Base-by-base conservation (phyloP, 352 stramenopile species). In the Phytophthora ohioensis region DNA sequence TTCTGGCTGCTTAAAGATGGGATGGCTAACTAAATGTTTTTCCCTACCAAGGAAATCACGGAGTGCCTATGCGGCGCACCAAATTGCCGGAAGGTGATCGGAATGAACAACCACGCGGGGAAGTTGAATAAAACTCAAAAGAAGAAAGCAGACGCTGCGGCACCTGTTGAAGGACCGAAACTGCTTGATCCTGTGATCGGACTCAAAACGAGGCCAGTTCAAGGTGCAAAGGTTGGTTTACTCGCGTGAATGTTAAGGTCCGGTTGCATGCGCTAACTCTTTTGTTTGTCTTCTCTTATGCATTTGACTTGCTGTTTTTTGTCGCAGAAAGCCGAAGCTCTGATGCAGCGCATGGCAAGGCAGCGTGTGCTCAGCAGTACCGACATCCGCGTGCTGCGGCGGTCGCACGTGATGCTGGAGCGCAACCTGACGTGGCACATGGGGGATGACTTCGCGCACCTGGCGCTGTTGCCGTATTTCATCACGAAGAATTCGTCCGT, bases 71-170 rank as follows among this genome's bases (percentile, higher is more conserved):
- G 87, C 41, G 84, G 76, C 1, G 63, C 85, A 2, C 17, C 55
- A 1, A 88, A 91, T 56, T 94, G 87, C 60, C 85, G 87, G n/a
- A 82, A 88, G 15, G 79, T 87, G 39, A 91, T 94, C 21, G 85
- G 85, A 30, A 79, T 80, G 58, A 94, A 94, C 67, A 94, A 92
- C 62, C 75, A 73, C 36, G 70, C 65, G 9, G 42, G 41, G 5
- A 91, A 87, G 46, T 53, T 42, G 42, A 69, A 52, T 15, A 75
- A 66, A 30, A 45, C 47, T 1, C 57, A 59, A 13, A 79, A 76
- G 36, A 80, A 64, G 11, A 67, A 54, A 34, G n/a, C 32, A 35
- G 55, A 70, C 15, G 42, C 17, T 21, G 41, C 30, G 45, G 48
- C 57, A 7, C 42, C 49, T 57, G 34, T 7, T 13, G 32, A 52